Percentiles rank a stretch among this genome's conserved stretches.
Conservation (phyloP, 495 filamentous ascomycete genomes). For the Penicillium paxilli region DNA sequence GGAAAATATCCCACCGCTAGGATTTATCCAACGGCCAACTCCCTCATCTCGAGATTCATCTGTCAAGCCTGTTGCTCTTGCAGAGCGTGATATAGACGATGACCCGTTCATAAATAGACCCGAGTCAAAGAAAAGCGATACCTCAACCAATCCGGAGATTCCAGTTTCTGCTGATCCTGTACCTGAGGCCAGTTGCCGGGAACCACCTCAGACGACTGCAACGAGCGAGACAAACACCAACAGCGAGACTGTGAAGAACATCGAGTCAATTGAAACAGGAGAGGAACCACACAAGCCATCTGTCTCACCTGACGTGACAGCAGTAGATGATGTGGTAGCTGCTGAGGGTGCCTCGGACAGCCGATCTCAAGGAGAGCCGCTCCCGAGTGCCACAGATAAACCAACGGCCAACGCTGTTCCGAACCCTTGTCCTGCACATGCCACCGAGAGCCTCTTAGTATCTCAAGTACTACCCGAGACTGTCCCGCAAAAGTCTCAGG, state of each 20-base stretch:
- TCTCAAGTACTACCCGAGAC: neutral
- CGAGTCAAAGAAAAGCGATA: neutral
- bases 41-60: neutral
- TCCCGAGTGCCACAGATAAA: neutral
- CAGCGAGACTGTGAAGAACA: neutral
- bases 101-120: slow-evolving; percentile 4
- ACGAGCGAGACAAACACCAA: neutral
- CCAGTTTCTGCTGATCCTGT: neutral
- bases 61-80: slow-evolving; percentile 3
- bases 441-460: neutral
- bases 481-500: neutral
- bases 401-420: neutral
- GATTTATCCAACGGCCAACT: slow-evolving; percentile 1
- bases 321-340: neutral
- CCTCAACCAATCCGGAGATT: neutral
- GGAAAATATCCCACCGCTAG: slow-evolving; percentile 22
- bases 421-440: neutral
- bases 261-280: neutral
- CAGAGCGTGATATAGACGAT: slow-evolving; percentile 11
- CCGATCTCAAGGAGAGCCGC: neutral
- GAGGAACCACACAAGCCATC: neutral
- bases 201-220: neutral
- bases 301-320: neutral
- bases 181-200: neutral
- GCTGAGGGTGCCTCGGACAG: neutral